Evolutionary conservation across 768 basidiomycete species (phyloP).

Genomic region (Auricularia auricula-judae): DNA sequence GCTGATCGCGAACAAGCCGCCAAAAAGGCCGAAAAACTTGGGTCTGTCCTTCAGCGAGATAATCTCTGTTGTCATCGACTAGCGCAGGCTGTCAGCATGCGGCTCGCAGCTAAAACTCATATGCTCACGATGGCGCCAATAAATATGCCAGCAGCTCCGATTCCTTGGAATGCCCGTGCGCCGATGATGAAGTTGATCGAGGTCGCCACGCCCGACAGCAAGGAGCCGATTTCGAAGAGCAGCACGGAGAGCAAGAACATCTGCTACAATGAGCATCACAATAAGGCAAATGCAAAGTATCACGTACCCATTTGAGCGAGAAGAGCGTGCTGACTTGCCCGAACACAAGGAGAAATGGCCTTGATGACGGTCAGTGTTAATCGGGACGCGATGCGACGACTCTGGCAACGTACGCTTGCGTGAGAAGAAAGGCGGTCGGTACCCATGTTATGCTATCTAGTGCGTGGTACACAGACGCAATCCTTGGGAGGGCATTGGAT

Average conservation of each 20-base stretch:
- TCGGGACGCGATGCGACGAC: conserved; percentile 8
- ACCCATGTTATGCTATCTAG: conserved; percentile 7
- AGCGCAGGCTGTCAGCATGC: not conserved
- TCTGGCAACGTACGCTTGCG: conserved; percentile 3
- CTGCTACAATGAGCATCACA: not conserved
- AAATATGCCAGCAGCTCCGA: conserved; percentile 23
- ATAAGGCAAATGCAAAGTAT: not conserved
- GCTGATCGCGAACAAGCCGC: conserved; percentile 18
- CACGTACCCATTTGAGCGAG: conserved; percentile 17
- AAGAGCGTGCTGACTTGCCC: conserved; percentile 23
- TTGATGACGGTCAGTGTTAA: conserved; percentile 11
- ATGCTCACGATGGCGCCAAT: conserved; percentile 1
- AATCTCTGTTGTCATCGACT: conserved; percentile 7
- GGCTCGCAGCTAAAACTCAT: not conserved
- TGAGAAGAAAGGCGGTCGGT: conserved; percentile 4
- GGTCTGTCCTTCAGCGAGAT: conserved; percentile 1
- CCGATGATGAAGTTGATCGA: conserved; percentile 21
- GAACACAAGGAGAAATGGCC: conserved; percentile 17
- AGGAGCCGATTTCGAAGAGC: conserved; percentile 24
- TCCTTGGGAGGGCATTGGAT: conserved; percentile 10
- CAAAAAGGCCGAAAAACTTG: conserved; percentile 5
- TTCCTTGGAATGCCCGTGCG: conserved; percentile 23
- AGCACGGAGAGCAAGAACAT: conserved; percentile 6
- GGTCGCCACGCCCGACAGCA: conserved; percentile 22
- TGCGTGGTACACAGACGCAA: conserved; percentile 7